Conservation (phyloP, 1,139 yeast species). For the Geotrichum cucujoidarum region DNA sequence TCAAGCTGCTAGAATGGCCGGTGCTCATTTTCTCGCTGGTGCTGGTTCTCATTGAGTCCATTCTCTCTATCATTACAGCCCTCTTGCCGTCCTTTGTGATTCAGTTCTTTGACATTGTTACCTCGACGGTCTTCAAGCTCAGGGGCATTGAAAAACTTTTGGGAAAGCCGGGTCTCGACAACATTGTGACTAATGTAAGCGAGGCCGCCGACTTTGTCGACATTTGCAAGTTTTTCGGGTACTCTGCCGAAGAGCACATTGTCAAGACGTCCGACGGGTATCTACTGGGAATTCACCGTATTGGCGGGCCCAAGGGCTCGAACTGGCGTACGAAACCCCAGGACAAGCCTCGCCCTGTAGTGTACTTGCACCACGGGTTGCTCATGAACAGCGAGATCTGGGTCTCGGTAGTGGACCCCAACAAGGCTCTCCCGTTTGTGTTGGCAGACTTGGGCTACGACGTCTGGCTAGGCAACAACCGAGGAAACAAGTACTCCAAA, state of each 20-base stretch:
- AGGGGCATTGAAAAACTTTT: constrained; percentile 20
- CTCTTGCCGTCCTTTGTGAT: constrained; percentile 34
- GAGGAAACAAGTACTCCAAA: constrained; percentile 83
- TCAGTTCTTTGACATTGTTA: constrained; percentile 26
- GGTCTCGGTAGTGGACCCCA: constrained; percentile 59
- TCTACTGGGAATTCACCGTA: constrained; percentile 50
- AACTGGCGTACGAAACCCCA: constrained; percentile 33
- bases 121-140: constrained; percentile 23
- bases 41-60: constrained; percentile 32
- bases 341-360: constrained; percentile 41
- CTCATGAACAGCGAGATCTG: constrained; percentile 88
- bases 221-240: constrained; percentile 59
- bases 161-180: constrained; percentile 24
- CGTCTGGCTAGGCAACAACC: constrained; percentile 85
- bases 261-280: constrained; percentile 57
- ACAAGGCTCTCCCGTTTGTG: constrained; percentile 66
- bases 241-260: constrained; percentile 65
- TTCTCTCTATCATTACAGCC: constrained; percentile 33
- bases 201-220: constrained; percentile 50
- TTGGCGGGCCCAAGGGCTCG: constrained; percentile 42
- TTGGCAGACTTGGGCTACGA: constrained; percentile 79
- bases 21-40: constrained; percentile 32
- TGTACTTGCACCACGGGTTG: constrained; percentile 85
- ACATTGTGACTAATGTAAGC: constrained; percentile 26
- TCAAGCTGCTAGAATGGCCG: constrained; percentile 34